Base-by-base conservation (phyloP, 345 rosid species). In the Rhizophora apiculata region DNA sequence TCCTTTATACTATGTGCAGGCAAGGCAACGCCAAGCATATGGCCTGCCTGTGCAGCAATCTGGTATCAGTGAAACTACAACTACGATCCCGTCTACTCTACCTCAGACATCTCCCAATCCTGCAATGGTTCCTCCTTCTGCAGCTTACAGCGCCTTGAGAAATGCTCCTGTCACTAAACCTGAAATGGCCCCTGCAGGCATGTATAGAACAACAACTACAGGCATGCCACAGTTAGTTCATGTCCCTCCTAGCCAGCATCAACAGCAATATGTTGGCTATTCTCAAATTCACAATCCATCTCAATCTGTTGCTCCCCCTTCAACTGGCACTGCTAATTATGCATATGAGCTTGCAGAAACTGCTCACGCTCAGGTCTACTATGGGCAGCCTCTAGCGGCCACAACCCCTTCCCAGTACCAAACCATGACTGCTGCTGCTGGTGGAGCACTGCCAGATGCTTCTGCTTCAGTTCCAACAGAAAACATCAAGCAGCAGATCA, bases 251-350 rank as follows among this genome's bases (percentile, higher is more conserved):
- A 76, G 68, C 77, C 89, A 84, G 72, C 88, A 84, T 54, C 97
- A 94, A 69, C 96, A 88, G 53, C 96, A 85, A 16, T 92, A 80
- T 74, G 82, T 87, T 57, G 93, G 89, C n/a, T 95, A 84, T 79
- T 72, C 97, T 16, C 93, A 87, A 76, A 79, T 94, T 72, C 98
- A 90, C 62, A 88, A 91, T 67, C 96, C 88, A 8, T 85, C 96
- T 52, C 96, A 90, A 79, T 86, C 92, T 60, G 84, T 80, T 64
- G 77, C 80, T 7, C 81, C 91, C 58, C 26, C 80, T 64, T 78
- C 93, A 0, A 76, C 87, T 0, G 82, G 82, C 53, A 72, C 77
- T 62, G 78, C 88, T 13, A 80, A 76, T 81, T 90, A 88, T 55
- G 86, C 81, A 46, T 90, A 86, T 73, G 99, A 90, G 72, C 87